Conservation (phyloP, 495 filamentous ascomycete genomes). For the Pseudevernia furfuracea region DNA sequence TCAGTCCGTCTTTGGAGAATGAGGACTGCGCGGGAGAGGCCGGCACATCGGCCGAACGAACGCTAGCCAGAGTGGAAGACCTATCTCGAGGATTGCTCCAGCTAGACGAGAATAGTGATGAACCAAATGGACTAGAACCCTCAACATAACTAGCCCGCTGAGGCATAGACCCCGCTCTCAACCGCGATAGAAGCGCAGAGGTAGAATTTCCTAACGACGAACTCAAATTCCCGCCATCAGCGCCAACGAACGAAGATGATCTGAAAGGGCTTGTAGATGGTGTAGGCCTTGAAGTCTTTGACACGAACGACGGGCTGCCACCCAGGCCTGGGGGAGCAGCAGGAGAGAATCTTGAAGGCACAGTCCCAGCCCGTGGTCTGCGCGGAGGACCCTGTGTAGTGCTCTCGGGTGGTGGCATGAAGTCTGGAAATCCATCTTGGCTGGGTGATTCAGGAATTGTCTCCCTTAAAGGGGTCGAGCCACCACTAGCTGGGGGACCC, state of each 20-base stretch:
- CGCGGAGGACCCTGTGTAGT: conserved; percentile 52
- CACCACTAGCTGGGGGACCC: conserved; percentile 91
- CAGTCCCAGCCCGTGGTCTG: conserved; percentile 86
- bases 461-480: conserved; percentile 92
- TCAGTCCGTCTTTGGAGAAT: conserved; percentile 79
- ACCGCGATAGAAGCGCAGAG: conserved; percentile 70
- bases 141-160: conserved; percentile 64
- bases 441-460: conserved; percentile 95
- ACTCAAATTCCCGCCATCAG: conserved; percentile 42
- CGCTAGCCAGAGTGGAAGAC: conserved; percentile 77
- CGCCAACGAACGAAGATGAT: conserved; percentile 60
- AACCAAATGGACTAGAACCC: conserved; percentile 69
- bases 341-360: conserved; percentile 86
- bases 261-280: conserved; percentile 89
- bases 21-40: conserved; percentile 83
- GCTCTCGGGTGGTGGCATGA: conserved; percentile 57
- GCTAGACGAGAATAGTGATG: conserved; percentile 79
- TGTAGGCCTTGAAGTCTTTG: conserved; percentile 79
- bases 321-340: conserved; percentile 44
- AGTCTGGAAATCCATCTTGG: conserved; percentile 90
- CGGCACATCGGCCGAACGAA: conserved; percentile 79
- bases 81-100: conserved; percentile 72
- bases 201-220: conserved; percentile 34
- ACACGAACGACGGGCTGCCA: conserved; percentile 55
- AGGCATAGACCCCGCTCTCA: conserved; percentile 92